A percentile compares a stretch with the other conserved stretches of the same genome.
phyloP scores from a whole-genome alignment of 805 yeast genomes.

The Candida xyloterini region DNA sequence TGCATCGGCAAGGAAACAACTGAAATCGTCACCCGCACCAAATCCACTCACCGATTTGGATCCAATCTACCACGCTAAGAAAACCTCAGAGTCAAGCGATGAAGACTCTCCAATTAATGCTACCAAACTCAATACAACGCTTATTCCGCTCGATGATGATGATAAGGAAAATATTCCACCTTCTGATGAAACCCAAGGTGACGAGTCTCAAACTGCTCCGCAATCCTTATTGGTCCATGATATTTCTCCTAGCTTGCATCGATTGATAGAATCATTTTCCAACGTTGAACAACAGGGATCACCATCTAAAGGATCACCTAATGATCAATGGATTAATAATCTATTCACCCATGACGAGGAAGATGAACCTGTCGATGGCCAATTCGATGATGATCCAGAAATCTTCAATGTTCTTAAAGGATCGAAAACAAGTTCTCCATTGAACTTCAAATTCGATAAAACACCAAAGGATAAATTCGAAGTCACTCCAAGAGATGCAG shows the following conservation, averaged over 20 bases:
- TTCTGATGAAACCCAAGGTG: slow-evolving; percentile 3
- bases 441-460: slow-evolving; percentile 25
- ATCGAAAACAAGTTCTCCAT: slow-evolving; percentile 16
- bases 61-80: slow-evolving; percentile 21
- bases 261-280: slow-evolving; percentile 33
- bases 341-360: slow-evolving; percentile 30
- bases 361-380: slow-evolving; percentile 21
- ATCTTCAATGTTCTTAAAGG: slow-evolving; percentile 22
- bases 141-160: slow-evolving; percentile 48
- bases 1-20: slow-evolving; percentile 3
- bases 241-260: slow-evolving; percentile 34
- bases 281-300: slow-evolving; percentile 27
- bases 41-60: slow-evolving; percentile 28
- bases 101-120: slow-evolving; percentile 41
- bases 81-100: slow-evolving; percentile 12
- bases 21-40: slow-evolving; percentile 15
- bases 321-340: slow-evolving; percentile 30
- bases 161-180: slow-evolving; percentile 31
- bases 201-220: slow-evolving; percentile 7
- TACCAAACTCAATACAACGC: slow-evolving; percentile 52
- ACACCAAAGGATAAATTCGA: slow-evolving; percentile 29
- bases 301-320: slow-evolving; percentile 25
- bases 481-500: slow-evolving; percentile 28
- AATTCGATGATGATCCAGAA: slow-evolving; percentile 25
- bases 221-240: slow-evolving; percentile 27